Base-by-base conservation (phyloP, 1,284 basidiomycete species). In the Gomphus sp. region DNA sequence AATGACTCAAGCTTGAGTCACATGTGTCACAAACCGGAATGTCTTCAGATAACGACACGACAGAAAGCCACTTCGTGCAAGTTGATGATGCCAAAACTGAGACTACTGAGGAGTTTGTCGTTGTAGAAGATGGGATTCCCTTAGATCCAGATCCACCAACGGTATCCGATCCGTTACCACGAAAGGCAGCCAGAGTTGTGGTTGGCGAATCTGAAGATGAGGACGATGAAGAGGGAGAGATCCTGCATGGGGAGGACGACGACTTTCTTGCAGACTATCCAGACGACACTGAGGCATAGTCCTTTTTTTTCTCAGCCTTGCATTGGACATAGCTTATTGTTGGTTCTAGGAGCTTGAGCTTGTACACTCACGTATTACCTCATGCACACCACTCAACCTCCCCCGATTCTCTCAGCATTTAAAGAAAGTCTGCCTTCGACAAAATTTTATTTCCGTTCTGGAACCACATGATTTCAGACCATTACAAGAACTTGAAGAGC, bases 381-480 rank as follows among this genome's bases (percentile, higher is more conserved):
- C 72, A 25, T 76, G 76, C 50, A 79, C 81, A 0, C 78, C 93
- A 3, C 76, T 77, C 10, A 78, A 77, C 11, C 76, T 95, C 8
- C 74, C 80, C 1, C 79, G 91, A 14, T 97, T 95, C 68, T 81
- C 81, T 4, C 70, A 68, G 0, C 76, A 85, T 63, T 75, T 95
- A 53, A 85, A 82, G 73, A 81, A 84, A 57, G 77, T 98, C 22
- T 95, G 90, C 71, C 78, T 99, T 28, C 82, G 96, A 31, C 95
- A 98, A 73, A 99, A 98, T 72, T 79, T 87, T 61, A 83, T 94
- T 58, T 78, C 85, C 1, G 75, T 78, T 48, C 76, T 98, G 36
- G 85, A 92, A 56, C 75, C 80, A 3, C 81, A 83, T 11, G 80
- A 82, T 9, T 85, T 94, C 62, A 73, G 74, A 34, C 72, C 77